Percentiles rank a stretch among this genome's conserved stretches.
These are phyloP conservation scores for Ophiocordyceps camponoti-leonardi DNA, from an alignment of 2,329 filamentous ascomycete genomes.

Conservation along the genomic window DNA sequence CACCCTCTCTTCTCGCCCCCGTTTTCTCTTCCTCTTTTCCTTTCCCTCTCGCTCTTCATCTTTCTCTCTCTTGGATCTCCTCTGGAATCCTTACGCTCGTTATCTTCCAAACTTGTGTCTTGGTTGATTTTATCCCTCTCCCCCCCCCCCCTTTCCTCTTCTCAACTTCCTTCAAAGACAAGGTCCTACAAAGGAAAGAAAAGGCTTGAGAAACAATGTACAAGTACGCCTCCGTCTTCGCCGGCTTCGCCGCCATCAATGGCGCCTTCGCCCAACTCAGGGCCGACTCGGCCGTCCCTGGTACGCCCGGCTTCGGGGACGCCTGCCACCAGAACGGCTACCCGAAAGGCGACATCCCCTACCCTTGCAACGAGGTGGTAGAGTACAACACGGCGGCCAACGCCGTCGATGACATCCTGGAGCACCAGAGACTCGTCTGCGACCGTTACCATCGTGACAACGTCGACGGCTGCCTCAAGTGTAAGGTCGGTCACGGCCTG, in stretches of 20 bases:
- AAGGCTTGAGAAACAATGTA: neutral
- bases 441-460: neutral
- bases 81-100: neutral
- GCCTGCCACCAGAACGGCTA: neutral
- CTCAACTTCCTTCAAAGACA: no score
- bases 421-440: neutral
- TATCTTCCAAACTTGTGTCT: neutral
- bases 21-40: no score
- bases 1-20: neutral
- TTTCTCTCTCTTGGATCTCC: neutral
- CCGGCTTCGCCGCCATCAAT: neutral
- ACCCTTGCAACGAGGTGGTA: neutral
- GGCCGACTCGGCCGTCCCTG: neutral
- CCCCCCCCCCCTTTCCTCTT: no score
- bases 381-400: neutral
- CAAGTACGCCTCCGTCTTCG: neutral
- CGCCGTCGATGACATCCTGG: neutral
- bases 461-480: neutral
- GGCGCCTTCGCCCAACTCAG: neutral
- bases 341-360: neutral
- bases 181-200: no score
- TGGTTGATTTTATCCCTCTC: no score
- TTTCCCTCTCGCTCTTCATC: no score
- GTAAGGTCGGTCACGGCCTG: neutral
- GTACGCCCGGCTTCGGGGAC: neutral